Percentiles rank a stretch among this genome's conserved stretches.
Evolutionary conservation across 2,329 filamentous ascomycete genomes (phyloP).

Genomic region (Colletotrichum noveboracense): DNA sequence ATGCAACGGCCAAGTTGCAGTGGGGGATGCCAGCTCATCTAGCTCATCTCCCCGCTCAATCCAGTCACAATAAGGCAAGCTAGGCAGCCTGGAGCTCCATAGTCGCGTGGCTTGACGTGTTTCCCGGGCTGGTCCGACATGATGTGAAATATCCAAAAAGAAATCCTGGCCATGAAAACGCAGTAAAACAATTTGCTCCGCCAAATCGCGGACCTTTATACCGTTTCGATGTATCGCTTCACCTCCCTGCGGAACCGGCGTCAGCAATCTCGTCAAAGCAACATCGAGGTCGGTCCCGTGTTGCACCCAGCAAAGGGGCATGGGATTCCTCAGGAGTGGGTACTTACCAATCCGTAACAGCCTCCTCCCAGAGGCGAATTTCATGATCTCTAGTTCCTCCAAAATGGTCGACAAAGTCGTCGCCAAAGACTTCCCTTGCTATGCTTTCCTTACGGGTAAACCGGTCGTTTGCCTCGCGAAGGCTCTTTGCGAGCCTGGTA

Average conservation of each 20-base stretch:
- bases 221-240: constrained; percentile 80
- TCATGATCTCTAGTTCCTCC: constrained; percentile 93
- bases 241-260: constrained; percentile 64
- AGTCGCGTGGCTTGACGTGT: not conserved
- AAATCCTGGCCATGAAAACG: not conserved
- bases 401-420: constrained; percentile 96
- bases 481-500: constrained; percentile 78
- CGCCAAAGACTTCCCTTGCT: constrained; percentile 91
- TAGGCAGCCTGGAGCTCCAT: not conserved
- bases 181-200: not conserved
- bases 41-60: not conserved
- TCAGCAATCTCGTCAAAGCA: not conserved
- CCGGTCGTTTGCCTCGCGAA: constrained; percentile 82
- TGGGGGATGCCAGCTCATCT: not conserved
- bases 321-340: not conserved
- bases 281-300: not conserved
- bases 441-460: constrained; percentile 83
- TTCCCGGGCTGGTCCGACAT: not conserved
- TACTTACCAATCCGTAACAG: constrained; percentile 93
- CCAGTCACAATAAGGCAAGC: not conserved
- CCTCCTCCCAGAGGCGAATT: constrained; percentile 89
- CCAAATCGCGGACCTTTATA: constrained; percentile 40
- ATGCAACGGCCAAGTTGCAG: not conserved
- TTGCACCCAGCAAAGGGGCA: not conserved
- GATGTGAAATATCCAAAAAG: not conserved